Evolutionary conservation across 2,329 filamentous ascomycete genomes (phyloP), one percentile per base, ranked within the genome.

Genomic region (Pseudodiploospora longispora): DNA sequence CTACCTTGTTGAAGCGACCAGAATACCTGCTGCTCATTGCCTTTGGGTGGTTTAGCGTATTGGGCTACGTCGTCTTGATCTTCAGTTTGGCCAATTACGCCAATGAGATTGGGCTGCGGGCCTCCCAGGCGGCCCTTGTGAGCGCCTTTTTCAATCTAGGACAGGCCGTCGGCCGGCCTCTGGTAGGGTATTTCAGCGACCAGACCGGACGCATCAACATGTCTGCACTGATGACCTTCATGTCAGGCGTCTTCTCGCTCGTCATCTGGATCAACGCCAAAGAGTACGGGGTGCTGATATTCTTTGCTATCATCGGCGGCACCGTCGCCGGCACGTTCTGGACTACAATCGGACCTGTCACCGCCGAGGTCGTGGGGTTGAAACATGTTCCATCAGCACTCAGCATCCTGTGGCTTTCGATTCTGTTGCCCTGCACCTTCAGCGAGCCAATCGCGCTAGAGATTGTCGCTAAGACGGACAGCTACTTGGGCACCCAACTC

Each of bases 71-170:
- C 28, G 82, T 87, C 4, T 71, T 89, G n/a, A 73, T 89, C 37
- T 91, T 89, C 62, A 84, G 79, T 8, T 66, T 90, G 38, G 80
- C 85, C 10, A 85, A 83, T 58, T 91, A 88, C 56, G 82, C 82
- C 33, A 72, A 76, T 44, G 74, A 72, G 4, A 76, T 89, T 36
- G 85, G 85, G 1, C 73, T 89, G 30, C 71, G 72, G 1, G 69
- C 83, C 2, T 71, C 75, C 5, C 80, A 90, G 55, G 85, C 83
- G 6, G 80, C 81, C 0, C 69, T 88, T 10, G 72, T 87, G 38
- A 82, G 79, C n/a, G 86, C 86, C 4, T 63, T 89, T 33, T 74
- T 90, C 53, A 90, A 87, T 58, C 57, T 79, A n/a, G 71, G 72
- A 0, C 78, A 82, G 57, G 83, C 74, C 2, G 48, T 89, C 8